phyloP scores from a whole-genome alignment of 2,329 filamentous ascomycete genomes.

The Fusarium proliferatum region DNA sequence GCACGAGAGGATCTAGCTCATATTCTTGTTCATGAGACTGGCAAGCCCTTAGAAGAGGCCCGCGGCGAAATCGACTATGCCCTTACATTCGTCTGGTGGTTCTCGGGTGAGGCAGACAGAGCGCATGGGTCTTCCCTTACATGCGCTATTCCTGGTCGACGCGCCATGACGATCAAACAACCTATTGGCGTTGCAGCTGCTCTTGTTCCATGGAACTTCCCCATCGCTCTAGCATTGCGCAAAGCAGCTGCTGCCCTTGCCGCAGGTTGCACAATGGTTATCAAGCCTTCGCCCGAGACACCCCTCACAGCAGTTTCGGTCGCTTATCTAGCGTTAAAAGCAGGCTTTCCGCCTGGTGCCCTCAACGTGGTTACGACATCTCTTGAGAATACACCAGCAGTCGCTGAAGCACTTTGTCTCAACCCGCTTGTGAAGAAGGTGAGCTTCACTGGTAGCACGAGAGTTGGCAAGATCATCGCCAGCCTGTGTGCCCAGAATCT shows the following conservation, averaged over 20 bases:
- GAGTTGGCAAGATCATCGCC: slow-evolving; percentile 74
- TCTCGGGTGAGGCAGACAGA: slow-evolving; percentile 59
- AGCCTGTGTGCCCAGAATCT: slow-evolving; percentile 68
- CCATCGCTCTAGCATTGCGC: slow-evolving; percentile 61
- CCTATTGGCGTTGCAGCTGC: slow-evolving; percentile 51
- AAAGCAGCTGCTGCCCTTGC: slow-evolving; percentile 68
- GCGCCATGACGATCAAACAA: slow-evolving; percentile 75
- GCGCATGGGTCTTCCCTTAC: slow-evolving; percentile 67
- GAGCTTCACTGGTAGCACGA: slow-evolving; percentile 82
- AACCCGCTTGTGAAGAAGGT: slow-evolving; percentile 68
- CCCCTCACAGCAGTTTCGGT: slow-evolving; percentile 77
- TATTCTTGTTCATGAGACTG: slow-evolving; percentile 61
- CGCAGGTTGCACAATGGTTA: slow-evolving; percentile 81
- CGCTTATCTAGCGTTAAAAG: slow-evolving; percentile 73
- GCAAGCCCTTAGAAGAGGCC: slow-evolving; percentile 66
- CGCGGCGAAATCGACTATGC: slow-evolving; percentile 67
- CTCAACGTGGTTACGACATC: slow-evolving; percentile 64
- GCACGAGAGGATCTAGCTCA: slow-evolving; percentile 53
- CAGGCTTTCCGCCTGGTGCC: slow-evolving; percentile 80
- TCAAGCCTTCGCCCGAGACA: slow-evolving; percentile 79
- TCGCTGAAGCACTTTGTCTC: slow-evolving; percentile 59
- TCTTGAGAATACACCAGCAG: slow-evolving; percentile 54
- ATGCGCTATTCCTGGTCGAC: slow-evolving; percentile 55
- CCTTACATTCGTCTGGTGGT: slow-evolving; percentile 66
- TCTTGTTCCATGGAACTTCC: slow-evolving; percentile 68